Percentiles rank a stretch among this genome's conserved stretches.
These are phyloP conservation scores for Aspergillus saccharolyticus DNA, from an alignment of 495 filamentous ascomycete species.

Conservation along the genomic window DNA sequence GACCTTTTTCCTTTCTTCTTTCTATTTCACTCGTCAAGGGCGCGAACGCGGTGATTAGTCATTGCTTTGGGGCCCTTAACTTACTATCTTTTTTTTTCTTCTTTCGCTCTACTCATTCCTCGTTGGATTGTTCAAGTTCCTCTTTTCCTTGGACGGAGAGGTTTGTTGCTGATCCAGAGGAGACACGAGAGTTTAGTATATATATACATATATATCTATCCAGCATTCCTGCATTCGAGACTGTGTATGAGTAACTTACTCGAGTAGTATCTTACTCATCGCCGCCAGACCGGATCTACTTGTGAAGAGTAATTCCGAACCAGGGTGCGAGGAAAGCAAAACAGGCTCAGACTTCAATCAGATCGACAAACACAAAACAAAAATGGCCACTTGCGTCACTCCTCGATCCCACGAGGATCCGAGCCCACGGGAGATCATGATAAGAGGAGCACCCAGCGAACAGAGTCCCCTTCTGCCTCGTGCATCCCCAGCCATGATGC, in stretches of 20 bases:
- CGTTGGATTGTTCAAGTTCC: not conserved
- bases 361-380: not conserved
- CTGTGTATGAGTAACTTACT: too few species aligned
- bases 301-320: not conserved
- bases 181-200: not conserved
- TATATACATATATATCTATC: too few species aligned
- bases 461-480: not conserved
- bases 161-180: not conserved
- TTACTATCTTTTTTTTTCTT: too few species aligned
- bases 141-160: not conserved
- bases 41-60: not conserved
- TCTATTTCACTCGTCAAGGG: not conserved
- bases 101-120: not conserved
- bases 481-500: constrained; percentile 1
- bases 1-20: not conserved
- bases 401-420: not conserved
- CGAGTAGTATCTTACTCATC: not conserved
- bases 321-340: not conserved
- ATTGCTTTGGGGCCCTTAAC: too few species aligned
- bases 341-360: not conserved
- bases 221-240: not conserved
- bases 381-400: not conserved
- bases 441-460: not conserved
- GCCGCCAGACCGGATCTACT: not conserved
- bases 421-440: not conserved